Evolutionary conservation across 306 rosid genomes (phyloP).

Genomic region (Datisca glomerata): DNA sequence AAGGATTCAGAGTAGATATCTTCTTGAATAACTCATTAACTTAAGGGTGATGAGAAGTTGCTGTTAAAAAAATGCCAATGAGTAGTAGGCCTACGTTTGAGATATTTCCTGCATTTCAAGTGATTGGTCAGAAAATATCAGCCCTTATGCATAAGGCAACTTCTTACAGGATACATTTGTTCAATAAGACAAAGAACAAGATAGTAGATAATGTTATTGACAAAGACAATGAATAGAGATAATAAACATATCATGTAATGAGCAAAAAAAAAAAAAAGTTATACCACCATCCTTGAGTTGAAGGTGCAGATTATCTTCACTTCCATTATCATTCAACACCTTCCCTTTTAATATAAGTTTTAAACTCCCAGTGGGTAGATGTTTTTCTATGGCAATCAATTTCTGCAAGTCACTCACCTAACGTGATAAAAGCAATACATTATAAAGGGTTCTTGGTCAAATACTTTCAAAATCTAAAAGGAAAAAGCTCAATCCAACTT

Average conservation of each 20-base stretch:
- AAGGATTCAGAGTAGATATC: too few relatives aligned
- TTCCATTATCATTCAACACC: conserved; percentile 48
- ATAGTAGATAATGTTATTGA: neutral
- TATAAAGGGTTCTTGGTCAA: neutral
- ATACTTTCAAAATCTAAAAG: neutral
- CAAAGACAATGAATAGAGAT: neutral
- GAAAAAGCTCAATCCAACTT: neutral
- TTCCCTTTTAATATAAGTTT: conserved; percentile 69
- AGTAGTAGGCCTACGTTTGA: too few relatives aligned
- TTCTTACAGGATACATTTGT: neutral
- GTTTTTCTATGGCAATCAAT: conserved; percentile 40
- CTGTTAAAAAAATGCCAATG: too few relatives aligned
- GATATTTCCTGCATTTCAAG: too few relatives aligned
- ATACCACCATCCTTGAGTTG: conserved; percentile 73
- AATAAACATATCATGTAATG: conserved; percentile 3
- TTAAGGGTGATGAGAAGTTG: too few relatives aligned
- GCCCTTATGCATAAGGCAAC: neutral
- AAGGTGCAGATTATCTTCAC: conserved; percentile 37
- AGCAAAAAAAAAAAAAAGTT: neutral
- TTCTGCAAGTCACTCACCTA: conserved; percentile 73
- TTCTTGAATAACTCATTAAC: too few relatives aligned
- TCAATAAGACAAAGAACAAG: neutral
- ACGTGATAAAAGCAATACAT: conserved; percentile 5
- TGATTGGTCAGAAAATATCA: too few relatives aligned
- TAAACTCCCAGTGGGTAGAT: conserved; percentile 47